Base-by-base conservation (phyloP, 2,329 filamentous ascomycete genomes). In the Penicillium sp. region DNA sequence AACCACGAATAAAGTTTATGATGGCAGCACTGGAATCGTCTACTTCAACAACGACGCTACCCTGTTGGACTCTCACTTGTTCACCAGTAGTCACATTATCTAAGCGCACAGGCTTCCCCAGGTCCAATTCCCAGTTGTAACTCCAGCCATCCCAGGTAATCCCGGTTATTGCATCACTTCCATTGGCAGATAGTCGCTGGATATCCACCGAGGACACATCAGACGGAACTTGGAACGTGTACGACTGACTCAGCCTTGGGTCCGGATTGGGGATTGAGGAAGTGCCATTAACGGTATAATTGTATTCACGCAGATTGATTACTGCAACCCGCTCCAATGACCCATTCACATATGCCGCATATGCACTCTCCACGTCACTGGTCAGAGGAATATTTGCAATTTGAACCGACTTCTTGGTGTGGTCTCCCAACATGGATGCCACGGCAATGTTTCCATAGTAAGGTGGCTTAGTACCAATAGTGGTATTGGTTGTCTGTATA, bases 221-320 rank as follows among this genome's bases (percentile, higher is more conserved):
- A 11, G 43, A 30, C 23, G 61, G 62, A 16, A 64, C 30, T 46
- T 60, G 57, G 47, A 65, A 65, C 23, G 23, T 58, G 42, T 64
- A 64, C 3, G 55, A 59, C 35, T 58, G 59, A 9, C 38, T 56
- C 18, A 60, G 63, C 0, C 63, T 55, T 20, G 56, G 38, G 14
- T 55, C 33, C 21, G 55, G 30, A 16, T 51, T 45, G 35, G 16
- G 14, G 5, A 40, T 14, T 14, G 35, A 40, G 11, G 16, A 40
- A 18, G 35, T 40, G 16, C 35, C 35, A 40, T 40, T 40, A 8
- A 40, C 35, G 1, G 55, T 57, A 23, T 57, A 57, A 21, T 57
- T 57, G 56, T 55, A 55, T 26, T 58, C 56, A 4, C 40, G 30
- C 30, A 58, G 9, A 26, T 58, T 58, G 5, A 58, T 28, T 12